phyloP scores from a whole-genome alignment of 306 rosid species.

The Pterocarpus santalinus region DNA sequence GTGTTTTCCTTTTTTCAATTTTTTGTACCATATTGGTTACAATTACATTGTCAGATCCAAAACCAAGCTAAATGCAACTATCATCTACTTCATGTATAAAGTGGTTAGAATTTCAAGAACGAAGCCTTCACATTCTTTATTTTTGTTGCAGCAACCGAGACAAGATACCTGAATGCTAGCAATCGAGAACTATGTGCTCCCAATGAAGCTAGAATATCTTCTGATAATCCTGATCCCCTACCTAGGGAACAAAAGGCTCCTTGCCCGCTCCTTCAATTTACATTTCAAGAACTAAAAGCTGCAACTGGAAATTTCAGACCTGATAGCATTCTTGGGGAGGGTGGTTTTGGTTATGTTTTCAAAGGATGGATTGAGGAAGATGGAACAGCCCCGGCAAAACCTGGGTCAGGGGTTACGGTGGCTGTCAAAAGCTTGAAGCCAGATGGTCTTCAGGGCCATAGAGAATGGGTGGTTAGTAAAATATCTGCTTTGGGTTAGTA shows the following conservation, averaged over 20 bases:
- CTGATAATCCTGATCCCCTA: constrained; percentile 70
- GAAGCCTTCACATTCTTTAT: constrained; percentile 43
- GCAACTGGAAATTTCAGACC: constrained; percentile 99
- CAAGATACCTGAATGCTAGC: constrained; percentile 92
- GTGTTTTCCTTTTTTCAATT: neutral
- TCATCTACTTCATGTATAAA: constrained; percentile 10
- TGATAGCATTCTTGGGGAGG: constrained; percentile 98
- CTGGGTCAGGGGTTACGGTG: constrained; percentile 91
- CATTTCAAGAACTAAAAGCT: constrained; percentile 89
- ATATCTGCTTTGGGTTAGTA: constrained; percentile 82
- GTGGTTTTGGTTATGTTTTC: constrained; percentile 95
- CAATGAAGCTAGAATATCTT: constrained; percentile 73
- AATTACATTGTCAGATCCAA: constrained; percentile 45
- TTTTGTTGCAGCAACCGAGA: constrained; percentile 85
- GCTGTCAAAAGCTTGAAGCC: constrained; percentile 97
- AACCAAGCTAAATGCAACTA: constrained; percentile 28
- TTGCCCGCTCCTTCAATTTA: constrained; percentile 76
- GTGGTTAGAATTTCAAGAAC: constrained; percentile 37
- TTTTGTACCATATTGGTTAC: constrained; percentile 7
- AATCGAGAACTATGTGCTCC: constrained; percentile 84
- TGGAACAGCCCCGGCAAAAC: constrained; percentile 97
- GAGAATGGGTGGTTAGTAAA: constrained; percentile 99
- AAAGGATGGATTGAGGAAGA: constrained; percentile 98
- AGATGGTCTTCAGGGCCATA: constrained; percentile 98
- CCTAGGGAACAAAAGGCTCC: constrained; percentile 66